These are phyloP conservation scores for Xylariaceae sp. DNA, from an alignment of 2,329 filamentous ascomycete species.

Conservation along the genomic window DNA sequence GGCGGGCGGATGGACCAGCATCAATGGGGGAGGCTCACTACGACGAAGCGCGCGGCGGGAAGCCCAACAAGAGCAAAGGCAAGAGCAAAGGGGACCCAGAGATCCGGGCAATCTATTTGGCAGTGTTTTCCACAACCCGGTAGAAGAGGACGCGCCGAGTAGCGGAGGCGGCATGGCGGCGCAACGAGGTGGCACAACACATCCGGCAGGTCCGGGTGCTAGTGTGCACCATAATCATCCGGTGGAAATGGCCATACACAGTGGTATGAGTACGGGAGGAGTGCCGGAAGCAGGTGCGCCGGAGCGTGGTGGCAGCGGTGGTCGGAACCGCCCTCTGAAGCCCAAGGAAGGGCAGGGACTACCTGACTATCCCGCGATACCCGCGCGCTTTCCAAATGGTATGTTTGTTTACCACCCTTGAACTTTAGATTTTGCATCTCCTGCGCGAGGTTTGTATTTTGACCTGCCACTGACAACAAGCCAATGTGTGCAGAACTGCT, in stretches of 20 bases:
- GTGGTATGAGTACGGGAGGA: no score
- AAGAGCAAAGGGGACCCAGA: conserved; percentile 24
- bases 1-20: conserved; percentile 29
- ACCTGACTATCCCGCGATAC: conserved; percentile 23
- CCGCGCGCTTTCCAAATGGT: conserved; percentile 11
- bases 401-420: conserved; percentile 15
- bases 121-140: conserved; percentile 31
- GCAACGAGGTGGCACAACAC: conserved; percentile 14
- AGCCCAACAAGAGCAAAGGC: no score
- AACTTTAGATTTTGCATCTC: background rate
- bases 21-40: conserved; percentile 28
- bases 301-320: conserved; percentile 4
- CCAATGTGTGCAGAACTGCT: conserved; percentile 16
- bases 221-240: no score
- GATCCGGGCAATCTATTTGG: conserved; percentile 31
- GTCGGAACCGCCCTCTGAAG: conserved; percentile 22
- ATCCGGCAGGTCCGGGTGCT: conserved; percentile 8
- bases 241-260: no score
- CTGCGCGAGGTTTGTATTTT: background rate
- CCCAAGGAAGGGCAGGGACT: conserved; percentile 30
- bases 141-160: conserved; percentile 24
- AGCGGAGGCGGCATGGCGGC: conserved; percentile 24
- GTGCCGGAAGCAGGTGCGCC: conserved; percentile 8
- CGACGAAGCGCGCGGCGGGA: conserved; percentile 24
- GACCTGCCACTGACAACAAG: conserved; percentile 14